Conservation (phyloP, 495 filamentous ascomycete genomes). For the Aspergillus sclerotioniger region DNA sequence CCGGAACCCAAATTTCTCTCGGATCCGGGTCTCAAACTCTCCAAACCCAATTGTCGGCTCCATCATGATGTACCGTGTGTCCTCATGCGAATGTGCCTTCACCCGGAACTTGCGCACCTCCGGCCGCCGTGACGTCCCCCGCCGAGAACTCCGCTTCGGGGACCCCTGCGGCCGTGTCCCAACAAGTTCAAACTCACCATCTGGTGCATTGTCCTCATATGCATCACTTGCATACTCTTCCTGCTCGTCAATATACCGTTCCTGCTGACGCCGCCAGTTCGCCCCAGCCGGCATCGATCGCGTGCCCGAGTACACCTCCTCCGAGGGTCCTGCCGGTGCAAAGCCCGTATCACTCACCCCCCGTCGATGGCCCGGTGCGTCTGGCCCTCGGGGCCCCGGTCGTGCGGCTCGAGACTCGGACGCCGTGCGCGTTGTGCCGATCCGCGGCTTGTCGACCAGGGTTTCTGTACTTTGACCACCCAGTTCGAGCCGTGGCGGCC, state of each 20-base stretch:
- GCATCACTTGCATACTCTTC: constrained; percentile 66
- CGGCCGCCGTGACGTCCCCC: constrained; percentile 32
- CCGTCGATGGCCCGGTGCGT: constrained; percentile 28
- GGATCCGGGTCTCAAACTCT: constrained; percentile 72
- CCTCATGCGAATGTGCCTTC: constrained; percentile 82
- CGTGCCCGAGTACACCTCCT: constrained; percentile 71
- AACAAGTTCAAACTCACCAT: constrained; percentile 84
- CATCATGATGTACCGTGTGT: constrained; percentile 94
- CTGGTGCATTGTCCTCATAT: constrained; percentile 59
- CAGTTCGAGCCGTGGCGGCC: constrained; percentile 43
- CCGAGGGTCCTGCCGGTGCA: constrained; percentile 46
- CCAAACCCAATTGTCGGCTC: constrained; percentile 66
- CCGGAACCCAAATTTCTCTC: constrained; percentile 77
- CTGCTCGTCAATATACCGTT: constrained; percentile 70
- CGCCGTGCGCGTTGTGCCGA: constrained; percentile 53
- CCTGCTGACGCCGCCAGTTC: constrained; percentile 43
- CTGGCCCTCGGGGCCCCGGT: constrained; percentile 12
- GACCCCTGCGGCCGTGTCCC: constrained; percentile 30
- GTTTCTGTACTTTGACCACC: constrained; percentile 29
- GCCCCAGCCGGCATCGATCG: constrained; percentile 19
- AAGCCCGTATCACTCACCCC: constrained; percentile 33
- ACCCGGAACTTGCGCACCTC: constrained; percentile 68
- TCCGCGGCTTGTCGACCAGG: constrained; percentile 37
- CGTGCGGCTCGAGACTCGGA: constrained; percentile 48
- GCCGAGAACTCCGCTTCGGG: constrained; percentile 28